Evolutionary conservation across 768 basidiomycete genomes (phyloP), one percentile per base, ranked within the genome.

Genomic region (Boletus speciosus): DNA sequence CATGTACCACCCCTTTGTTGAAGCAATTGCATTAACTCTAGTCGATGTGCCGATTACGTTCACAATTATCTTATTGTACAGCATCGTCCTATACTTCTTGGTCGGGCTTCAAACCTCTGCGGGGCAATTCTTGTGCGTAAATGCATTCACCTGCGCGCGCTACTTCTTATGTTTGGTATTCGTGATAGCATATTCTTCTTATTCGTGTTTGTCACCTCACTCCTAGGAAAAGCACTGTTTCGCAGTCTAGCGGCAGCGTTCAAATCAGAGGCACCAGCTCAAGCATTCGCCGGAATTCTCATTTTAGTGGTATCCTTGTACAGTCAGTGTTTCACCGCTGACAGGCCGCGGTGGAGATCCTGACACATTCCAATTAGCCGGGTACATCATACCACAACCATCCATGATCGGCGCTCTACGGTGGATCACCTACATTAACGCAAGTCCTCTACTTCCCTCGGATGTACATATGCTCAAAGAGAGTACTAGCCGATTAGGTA

Each of bases 151-250:
- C 6, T 27, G 1, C 6, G 5, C 2, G 68, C 56, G 51, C 67
- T 29, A 29, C 12, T 40, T 6, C 56, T 61, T 1, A 52, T n/a
- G 8, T 25, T 11, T 52, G 3, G 16, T 11, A 14, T 29, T 5
- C 19, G 1, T 32, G 10, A 39, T 12, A 87, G 86, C 64, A 80
- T 76, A 23, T 83, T 78, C 66, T 78, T 80, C 64, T 64, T 90
- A 21, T 80, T 84, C 55, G 60, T 83, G n/a, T 75, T 83, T 48
- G 68, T 75, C 4, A 78, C 84, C 54, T 77, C 84, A 34, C 49
- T 90, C 23, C 70, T 83, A 8, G 86, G 92, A 81, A 86, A 85
- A 66, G 83, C 82, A 0, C 84, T 85, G 77, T 95, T 92, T 78
- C 78, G 90, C 27, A 75, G 76, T 0, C 61, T 89, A 11, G 84